phyloP scores from a whole-genome alignment of 257 asterid species.

The Apocynum venetum region DNA sequence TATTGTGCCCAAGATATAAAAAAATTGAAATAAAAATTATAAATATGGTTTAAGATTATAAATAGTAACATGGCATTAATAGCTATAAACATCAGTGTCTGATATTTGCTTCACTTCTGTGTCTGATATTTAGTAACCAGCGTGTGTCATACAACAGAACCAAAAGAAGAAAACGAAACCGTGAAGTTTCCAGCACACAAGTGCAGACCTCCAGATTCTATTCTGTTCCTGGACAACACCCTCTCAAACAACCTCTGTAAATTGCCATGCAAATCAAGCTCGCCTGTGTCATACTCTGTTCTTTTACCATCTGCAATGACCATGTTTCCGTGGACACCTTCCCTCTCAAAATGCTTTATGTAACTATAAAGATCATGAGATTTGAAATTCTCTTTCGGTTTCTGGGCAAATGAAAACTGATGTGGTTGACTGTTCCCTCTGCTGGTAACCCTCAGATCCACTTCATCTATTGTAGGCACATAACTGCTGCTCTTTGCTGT shows the following conservation, averaged over 20 bases:
- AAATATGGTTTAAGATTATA: too few relatives aligned
- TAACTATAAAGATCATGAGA: slow-evolving; percentile 44
- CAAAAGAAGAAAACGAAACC: slow-evolving; percentile 41
- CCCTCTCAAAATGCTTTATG: slow-evolving; percentile 54
- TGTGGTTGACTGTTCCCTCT: slow-evolving; percentile 22
- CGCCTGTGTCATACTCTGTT: slow-evolving; percentile 45
- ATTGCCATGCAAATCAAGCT: slow-evolving; percentile 30
- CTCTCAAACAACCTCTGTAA: slow-evolving; percentile 48
- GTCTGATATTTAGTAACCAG: background rate
- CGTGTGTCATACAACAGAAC: slow-evolving; percentile 24
- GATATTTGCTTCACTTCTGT: background rate
- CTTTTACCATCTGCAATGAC: slow-evolving; percentile 18
- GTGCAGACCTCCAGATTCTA: slow-evolving; percentile 59
- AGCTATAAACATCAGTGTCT: too few relatives aligned
- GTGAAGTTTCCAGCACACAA: slow-evolving; percentile 52
- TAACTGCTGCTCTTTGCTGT: slow-evolving; percentile 25
- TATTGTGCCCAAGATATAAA: too few relatives aligned
- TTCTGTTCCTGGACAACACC: slow-evolving; percentile 41
- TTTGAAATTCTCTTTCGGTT: slow-evolving; percentile 19
- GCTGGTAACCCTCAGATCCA: slow-evolving; percentile 1
- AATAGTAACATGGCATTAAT: too few relatives aligned
- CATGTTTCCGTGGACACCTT: slow-evolving; percentile 18
- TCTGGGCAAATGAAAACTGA: slow-evolving; percentile 44
- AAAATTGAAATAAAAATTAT: too few relatives aligned
- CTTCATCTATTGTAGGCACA: slow-evolving; percentile 14